Conservation (phyloP, 257 asterid species). For the Ilex asprella region DNA sequence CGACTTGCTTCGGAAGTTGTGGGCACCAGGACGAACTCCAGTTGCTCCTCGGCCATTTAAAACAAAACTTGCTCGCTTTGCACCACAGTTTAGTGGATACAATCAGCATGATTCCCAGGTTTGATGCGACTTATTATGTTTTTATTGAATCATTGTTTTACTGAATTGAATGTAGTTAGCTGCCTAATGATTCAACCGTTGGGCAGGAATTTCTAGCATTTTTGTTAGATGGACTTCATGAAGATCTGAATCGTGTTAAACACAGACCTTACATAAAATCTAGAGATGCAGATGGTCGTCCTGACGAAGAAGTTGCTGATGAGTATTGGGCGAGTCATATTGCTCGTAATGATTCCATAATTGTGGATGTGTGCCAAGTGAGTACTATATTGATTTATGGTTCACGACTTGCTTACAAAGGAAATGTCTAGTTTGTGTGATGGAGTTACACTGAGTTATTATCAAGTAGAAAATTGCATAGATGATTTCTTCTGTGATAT, state of each 20-base stretch:
- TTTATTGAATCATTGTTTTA: neutral
- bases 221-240: constrained; percentile 98
- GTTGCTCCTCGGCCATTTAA: constrained; percentile 92
- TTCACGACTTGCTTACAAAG: neutral
- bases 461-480: too few relatives aligned
- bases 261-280: constrained; percentile 92
- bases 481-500: too few relatives aligned
- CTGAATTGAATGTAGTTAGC: constrained; percentile 13
- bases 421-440: neutral
- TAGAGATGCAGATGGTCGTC: constrained; percentile 92
- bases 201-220: constrained; percentile 94
- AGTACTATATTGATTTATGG: constrained; percentile 18
- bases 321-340: constrained; percentile 99
- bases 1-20: constrained; percentile 86
- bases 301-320: constrained; percentile 97
- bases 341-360: constrained; percentile 98
- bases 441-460: neutral
- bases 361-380: constrained; percentile 99
- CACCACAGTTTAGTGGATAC: constrained; percentile 99
- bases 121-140: constrained; percentile 7
- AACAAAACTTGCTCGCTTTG: constrained; percentile 90
- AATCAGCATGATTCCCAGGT: constrained; percentile 99
- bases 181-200: constrained; percentile 16
- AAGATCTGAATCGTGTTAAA: constrained; percentile 96
- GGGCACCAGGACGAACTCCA: constrained; percentile 96